These are phyloP conservation scores for Tetraselmis striata DNA, from an alignment of 139 green algal genomes.

Conservation along the genomic window DNA sequence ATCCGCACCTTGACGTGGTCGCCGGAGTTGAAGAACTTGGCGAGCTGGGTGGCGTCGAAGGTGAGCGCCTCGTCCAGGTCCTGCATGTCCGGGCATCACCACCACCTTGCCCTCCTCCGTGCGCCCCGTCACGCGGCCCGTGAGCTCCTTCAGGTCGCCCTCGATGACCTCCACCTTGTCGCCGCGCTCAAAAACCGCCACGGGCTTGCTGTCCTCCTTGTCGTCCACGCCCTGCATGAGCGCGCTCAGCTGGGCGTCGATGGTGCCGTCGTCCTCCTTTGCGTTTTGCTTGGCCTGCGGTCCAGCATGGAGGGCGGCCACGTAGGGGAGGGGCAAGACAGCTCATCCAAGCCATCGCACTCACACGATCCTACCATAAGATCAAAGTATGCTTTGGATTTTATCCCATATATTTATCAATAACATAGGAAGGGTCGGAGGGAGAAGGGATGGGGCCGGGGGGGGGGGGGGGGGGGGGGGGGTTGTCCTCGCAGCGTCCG, in stretches of 20 bases:
- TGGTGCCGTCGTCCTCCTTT: constrained; percentile 1
- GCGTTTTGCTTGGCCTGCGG: constrained; percentile 17
- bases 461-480: too few relatives aligned
- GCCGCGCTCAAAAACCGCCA: constrained; percentile 11
- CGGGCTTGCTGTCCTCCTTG: not conserved
- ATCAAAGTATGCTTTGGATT: too few relatives aligned
- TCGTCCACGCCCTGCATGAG: not conserved
- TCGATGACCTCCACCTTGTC: constrained; percentile 56
- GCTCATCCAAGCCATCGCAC: too few relatives aligned
- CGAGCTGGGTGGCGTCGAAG: constrained; percentile 55
- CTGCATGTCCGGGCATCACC: constrained; percentile 47
- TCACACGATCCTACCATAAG: too few relatives aligned
- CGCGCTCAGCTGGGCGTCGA: not conserved
- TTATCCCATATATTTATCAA: too few relatives aligned
- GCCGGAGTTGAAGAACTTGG: constrained; percentile 58
- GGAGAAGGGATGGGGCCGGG: too few relatives aligned
- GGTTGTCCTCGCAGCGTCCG: too few relatives aligned
- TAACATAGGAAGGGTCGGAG: too few relatives aligned
- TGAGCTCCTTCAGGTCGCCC: constrained; percentile 80
- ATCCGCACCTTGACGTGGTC: constrained; percentile 2
- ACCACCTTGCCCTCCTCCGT: constrained; percentile 59
- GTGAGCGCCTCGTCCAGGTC: constrained; percentile 42
- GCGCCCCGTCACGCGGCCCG: constrained; percentile 51
- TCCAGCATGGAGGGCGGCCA: too few relatives aligned
- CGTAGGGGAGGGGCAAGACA: too few relatives aligned